Evolutionary conservation across 768 basidiomycete genomes (phyloP).

Genomic region (Termitomyces sp.): DNA sequence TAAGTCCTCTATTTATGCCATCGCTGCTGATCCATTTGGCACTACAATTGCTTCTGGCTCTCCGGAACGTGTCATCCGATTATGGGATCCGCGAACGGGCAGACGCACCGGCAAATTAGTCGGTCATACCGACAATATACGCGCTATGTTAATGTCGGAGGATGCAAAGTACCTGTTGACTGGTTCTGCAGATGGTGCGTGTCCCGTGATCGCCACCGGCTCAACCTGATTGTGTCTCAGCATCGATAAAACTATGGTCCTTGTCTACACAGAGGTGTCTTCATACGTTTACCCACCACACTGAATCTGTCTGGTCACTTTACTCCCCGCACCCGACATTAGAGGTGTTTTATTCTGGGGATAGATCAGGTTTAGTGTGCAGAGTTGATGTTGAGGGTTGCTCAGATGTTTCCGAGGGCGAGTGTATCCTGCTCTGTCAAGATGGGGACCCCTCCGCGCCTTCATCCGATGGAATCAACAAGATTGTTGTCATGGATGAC

Average conservation of each 20-base stretch:
- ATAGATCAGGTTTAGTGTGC: constrained; percentile 85
- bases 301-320: constrained; percentile 92
- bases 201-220: not conserved
- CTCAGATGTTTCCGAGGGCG: constrained; percentile 78
- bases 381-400: constrained; percentile 87
- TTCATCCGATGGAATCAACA: constrained; percentile 60
- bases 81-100: constrained; percentile 92
- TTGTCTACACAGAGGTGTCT: constrained; percentile 82
- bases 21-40: constrained; percentile 77
- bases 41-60: constrained; percentile 83
- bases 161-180: constrained; percentile 88
- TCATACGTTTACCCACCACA: constrained; percentile 95
- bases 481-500: constrained; percentile 80
- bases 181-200: constrained; percentile 69
- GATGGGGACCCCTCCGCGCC: constrained; percentile 40
- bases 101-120: constrained; percentile 83
- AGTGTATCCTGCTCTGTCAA: constrained; percentile 81
- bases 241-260: constrained; percentile 95
- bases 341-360: constrained; percentile 90
- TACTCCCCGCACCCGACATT: constrained; percentile 84
- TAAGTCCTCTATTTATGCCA: constrained; percentile 73
- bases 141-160: constrained; percentile 83
- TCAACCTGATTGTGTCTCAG: constrained; percentile 16
- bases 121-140: constrained; percentile 96
- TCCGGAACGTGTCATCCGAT: constrained; percentile 83